Evolutionary conservation across 148 eudicot species (phyloP).

Genomic region (Vaccinium corymbosum): DNA sequence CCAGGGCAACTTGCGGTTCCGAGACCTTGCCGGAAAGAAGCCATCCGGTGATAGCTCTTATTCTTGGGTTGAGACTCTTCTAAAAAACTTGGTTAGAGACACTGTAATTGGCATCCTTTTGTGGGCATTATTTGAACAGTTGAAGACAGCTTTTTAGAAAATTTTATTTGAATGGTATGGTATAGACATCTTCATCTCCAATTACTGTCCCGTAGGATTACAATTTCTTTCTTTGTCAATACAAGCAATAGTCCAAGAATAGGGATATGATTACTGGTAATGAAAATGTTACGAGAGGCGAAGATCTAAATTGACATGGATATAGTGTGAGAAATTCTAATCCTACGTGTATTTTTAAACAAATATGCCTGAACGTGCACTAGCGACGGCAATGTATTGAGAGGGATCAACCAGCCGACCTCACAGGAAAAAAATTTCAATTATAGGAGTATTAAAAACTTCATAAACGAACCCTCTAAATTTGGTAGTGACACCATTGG

Average conservation of each 20-base stretch:
- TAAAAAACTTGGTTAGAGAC: constrained; percentile 59
- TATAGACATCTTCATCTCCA: not conserved
- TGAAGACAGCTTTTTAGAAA: constrained; percentile 28
- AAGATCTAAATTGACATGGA: no score
- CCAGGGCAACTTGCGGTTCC: constrained; percentile 71
- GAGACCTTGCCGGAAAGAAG: constrained; percentile 66
- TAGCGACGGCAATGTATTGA: no score
- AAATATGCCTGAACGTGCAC: no score
- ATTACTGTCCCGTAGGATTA: not conserved
- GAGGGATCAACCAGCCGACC: no score
- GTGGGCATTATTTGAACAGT: constrained; percentile 69
- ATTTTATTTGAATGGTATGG: not conserved
- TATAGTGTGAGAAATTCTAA: no score
- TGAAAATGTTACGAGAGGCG: no score
- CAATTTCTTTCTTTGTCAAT: not conserved
- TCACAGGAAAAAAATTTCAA: no score
- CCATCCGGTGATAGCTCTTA: constrained; percentile 26
- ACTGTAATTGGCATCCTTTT: constrained; percentile 66
- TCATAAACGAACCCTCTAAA: no score
- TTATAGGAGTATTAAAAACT: no score
- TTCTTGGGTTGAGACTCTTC: constrained; percentile 47
- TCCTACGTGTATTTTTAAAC: no score
- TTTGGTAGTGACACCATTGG: no score
- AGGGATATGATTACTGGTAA: no score
- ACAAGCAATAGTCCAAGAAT: not conserved